Percentiles rank a stretch among this genome's conserved stretches.
Conservation (phyloP, 2,329 filamentous ascomycete species). For the Calonectria multiphialidica region DNA sequence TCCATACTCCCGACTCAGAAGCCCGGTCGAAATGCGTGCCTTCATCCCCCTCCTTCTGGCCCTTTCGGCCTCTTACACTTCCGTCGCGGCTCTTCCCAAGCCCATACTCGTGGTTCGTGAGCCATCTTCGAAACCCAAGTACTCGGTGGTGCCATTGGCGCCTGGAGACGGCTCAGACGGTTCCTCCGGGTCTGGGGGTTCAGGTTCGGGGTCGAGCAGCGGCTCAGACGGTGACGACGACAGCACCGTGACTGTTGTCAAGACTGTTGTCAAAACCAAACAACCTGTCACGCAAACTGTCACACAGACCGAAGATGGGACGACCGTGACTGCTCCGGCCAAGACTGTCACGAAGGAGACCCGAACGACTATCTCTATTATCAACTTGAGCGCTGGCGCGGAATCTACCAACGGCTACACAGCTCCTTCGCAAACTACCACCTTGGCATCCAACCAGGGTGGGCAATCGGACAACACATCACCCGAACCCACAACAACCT, state of each 20-base stretch:
- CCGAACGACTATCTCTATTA: slow-evolving; percentile 48
- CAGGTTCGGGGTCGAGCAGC: slow-evolving; percentile 35
- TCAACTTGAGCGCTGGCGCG: slow-evolving; percentile 41
- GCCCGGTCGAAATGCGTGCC: slow-evolving; percentile 46
- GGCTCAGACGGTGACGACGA: slow-evolving; percentile 19
- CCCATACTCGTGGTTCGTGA: slow-evolving; percentile 40
- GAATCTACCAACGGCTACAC: slow-evolving; percentile 41
- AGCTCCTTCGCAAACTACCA: slow-evolving; percentile 35
- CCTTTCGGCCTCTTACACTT: slow-evolving; percentile 44
- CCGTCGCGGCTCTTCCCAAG: slow-evolving; percentile 45
- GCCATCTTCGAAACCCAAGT: slow-evolving; percentile 45
- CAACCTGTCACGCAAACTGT: slow-evolving; percentile 44
- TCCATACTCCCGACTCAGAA: slow-evolving; percentile 23
- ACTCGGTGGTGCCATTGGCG: slow-evolving; percentile 55
- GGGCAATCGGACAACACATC: not conserved
- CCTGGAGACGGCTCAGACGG: slow-evolving; percentile 45
- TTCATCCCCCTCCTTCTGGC: slow-evolving; percentile 45
- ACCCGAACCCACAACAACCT: not conserved
- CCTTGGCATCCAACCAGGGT: slow-evolving; percentile 13
- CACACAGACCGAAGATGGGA: slow-evolving; percentile 41
- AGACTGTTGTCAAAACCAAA: slow-evolving; percentile 48
- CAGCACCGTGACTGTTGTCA: slow-evolving; percentile 48
- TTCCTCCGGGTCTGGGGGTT: slow-evolving; percentile 29
- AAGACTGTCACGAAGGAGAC: slow-evolving; percentile 42
- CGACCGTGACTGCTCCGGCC: slow-evolving; percentile 43